phyloP scores from a whole-genome alignment of 2,329 filamentous ascomycete species.

The Trichoderma atrobrunneum region DNA sequence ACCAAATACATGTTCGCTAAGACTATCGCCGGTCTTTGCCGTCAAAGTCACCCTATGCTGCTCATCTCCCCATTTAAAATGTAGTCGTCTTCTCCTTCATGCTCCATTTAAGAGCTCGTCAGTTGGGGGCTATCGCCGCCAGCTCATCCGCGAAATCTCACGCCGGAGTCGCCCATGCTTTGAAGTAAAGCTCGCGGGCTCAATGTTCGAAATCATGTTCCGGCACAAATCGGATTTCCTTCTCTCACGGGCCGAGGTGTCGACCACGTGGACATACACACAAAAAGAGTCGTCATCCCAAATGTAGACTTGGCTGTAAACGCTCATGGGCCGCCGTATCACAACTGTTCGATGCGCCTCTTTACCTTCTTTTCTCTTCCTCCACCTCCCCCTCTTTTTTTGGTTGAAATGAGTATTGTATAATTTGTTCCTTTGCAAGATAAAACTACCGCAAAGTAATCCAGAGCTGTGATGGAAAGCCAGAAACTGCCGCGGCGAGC shows the following conservation, averaged over 20 bases:
- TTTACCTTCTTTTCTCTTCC: background rate
- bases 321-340: slow-evolving; percentile 22
- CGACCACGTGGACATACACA: background rate
- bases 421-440: slow-evolving; percentile 1
- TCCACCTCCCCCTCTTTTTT: background rate
- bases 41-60: background rate
- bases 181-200: background rate
- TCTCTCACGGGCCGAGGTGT: background rate
- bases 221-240: background rate
- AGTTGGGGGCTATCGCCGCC: background rate
- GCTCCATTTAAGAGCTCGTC: background rate
- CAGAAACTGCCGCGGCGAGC: slow-evolving; percentile 25
- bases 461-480: slow-evolving; percentile 25
- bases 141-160: background rate
- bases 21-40: background rate
- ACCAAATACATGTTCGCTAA: background rate
- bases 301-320: slow-evolving; percentile 15
- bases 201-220: background rate
- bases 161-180: background rate
- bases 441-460: slow-evolving; percentile 18
- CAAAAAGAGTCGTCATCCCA: background rate
- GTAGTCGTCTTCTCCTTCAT: background rate
- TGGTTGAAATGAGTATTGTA: slow-evolving; percentile 1
- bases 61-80: background rate
- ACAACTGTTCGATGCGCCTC: slow-evolving; percentile 19